Conservation (phyloP, 192 early-diverging fungal species). For the Coemansia brasiliensis region DNA sequence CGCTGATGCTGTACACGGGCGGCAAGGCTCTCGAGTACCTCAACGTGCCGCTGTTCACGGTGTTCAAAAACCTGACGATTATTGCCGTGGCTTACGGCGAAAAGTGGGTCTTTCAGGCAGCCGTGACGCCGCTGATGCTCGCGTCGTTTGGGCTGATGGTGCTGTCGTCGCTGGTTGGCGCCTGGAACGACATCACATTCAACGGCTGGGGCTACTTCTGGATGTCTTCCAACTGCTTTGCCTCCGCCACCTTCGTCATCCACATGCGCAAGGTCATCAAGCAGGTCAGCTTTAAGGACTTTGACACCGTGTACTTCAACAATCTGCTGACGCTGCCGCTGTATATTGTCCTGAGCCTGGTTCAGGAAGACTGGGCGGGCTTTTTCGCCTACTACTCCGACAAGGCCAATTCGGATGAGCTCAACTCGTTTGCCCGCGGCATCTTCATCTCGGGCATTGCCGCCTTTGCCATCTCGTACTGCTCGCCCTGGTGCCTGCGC, state of each 20-base stretch:
- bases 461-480: constrained; percentile 90
- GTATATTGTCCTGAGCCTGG: constrained; percentile 64
- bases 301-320: constrained; percentile 98
- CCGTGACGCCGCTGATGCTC: constrained; percentile 80
- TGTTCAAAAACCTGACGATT: constrained; percentile 99
- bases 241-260: constrained; percentile 84
- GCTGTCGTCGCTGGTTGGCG: constrained; percentile 83
- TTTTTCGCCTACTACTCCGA: constrained; percentile 49
- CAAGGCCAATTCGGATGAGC: constrained; percentile 58
- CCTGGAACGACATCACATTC: constrained; percentile 70
- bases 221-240: constrained; percentile 92
- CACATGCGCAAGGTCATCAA: constrained; percentile 90
- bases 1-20: constrained; percentile 96
- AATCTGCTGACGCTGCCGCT: constrained; percentile 87
- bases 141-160: constrained; percentile 84
- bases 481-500: constrained; percentile 62
- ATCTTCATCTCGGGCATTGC: constrained; percentile 78
- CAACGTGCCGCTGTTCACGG: constrained; percentile 91
- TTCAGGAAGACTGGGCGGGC: constrained; percentile 69
- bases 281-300: constrained; percentile 91
- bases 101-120: constrained; percentile 76
- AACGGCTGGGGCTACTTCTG: constrained; percentile 72
- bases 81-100: constrained; percentile 95
- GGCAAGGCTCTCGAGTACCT: constrained; percentile 91
- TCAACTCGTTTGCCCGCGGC: constrained; percentile 65